Evolutionary conservation across 2,329 filamentous ascomycete genomes (phyloP).

Genomic region (Aspergillus pseudoglaucus): DNA sequence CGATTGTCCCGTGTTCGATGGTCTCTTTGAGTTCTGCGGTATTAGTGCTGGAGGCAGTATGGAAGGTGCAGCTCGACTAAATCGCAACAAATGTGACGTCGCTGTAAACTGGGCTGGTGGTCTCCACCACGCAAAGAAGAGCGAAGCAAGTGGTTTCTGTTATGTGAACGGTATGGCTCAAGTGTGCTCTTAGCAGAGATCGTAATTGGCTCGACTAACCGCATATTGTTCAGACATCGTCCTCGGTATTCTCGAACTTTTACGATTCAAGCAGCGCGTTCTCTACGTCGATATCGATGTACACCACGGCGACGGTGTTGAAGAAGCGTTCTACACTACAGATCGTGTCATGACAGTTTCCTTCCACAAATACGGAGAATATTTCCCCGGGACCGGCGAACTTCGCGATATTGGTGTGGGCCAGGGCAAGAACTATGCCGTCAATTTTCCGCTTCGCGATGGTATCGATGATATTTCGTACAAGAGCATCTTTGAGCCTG

Average conservation of each 20-base stretch:
- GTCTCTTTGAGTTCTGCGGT: constrained; percentile 64
- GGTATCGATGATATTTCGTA: constrained; percentile 63
- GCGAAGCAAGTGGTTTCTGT: constrained; percentile 92
- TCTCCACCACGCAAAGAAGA: constrained; percentile 92
- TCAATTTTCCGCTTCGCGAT: constrained; percentile 64
- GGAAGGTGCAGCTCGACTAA: constrained; percentile 63
- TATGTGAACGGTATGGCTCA: constrained; percentile 70
- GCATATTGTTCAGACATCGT: constrained; percentile 50
- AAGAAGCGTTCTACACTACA: constrained; percentile 66
- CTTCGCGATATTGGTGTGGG: constrained; percentile 63
- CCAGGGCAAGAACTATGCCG: constrained; percentile 60
- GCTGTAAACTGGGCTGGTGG: constrained; percentile 86
- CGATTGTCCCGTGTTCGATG: constrained; percentile 61
- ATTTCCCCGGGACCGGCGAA: constrained; percentile 65
- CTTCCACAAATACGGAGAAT: constrained; percentile 68
- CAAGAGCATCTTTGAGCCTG: constrained; percentile 62
- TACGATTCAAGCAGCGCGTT: constrained; percentile 58
- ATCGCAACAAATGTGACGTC: constrained; percentile 62
- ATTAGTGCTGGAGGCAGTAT: constrained; percentile 65
- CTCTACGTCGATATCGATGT: constrained; percentile 64
- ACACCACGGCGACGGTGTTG: constrained; percentile 62
- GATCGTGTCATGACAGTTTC: constrained; percentile 66
- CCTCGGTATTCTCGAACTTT: constrained; percentile 58
- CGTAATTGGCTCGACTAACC: neutral
- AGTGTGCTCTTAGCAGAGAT: neutral